Evolutionary conservation across 148 eudicot species (phyloP), one percentile per base, ranked within the genome.

Genomic region (Dianthus caryophyllus): DNA sequence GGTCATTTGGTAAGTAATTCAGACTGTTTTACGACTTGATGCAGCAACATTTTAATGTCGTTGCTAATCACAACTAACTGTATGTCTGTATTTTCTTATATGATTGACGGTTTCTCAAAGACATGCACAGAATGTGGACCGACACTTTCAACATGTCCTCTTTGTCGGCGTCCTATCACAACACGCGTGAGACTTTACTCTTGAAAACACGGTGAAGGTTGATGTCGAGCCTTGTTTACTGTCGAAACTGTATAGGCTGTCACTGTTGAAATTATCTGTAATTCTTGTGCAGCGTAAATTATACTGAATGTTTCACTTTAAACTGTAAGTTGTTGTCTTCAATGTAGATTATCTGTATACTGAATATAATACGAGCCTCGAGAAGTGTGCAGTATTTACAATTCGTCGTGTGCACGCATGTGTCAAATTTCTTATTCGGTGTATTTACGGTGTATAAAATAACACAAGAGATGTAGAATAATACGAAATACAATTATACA

Each of bases 61-160:
- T n/a, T n/a, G n/a, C n/a, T 29, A 9, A 4, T 26, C 39, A 18
- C 2, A 2, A 17, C 22, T 61, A 22, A 16, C 48, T 24, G 31
- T 8, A n/a, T 47, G n/a, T n/a, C n/a, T n/a, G n/a, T n/a, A n/a
- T n/a, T 21, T 62, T 3, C 26, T 71, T 11, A 14, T 31, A 29
- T 68, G 12, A 25, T 56, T 41, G 25, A 39, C 26, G 54, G 27
- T 36, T 26, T 27, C 61, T 67, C 29, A 44, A 41, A 88, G 95
- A 82, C 88, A 26, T 88, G 95, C 86, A 78, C 71, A 75, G 95
- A 88, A 38, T 88, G 95, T 75, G 90, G 90, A 46, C 76, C 67
- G 26, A 58, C 84, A 16, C 62, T 88, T 21, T 50, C 77, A 18
- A 69, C 82, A 17, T 88, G 95, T 52, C 90, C 90, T 57, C 58